Evolutionary conservation across 2,329 filamentous ascomycete genomes (phyloP).

Genomic region (Colletotrichum viniferum): DNA sequence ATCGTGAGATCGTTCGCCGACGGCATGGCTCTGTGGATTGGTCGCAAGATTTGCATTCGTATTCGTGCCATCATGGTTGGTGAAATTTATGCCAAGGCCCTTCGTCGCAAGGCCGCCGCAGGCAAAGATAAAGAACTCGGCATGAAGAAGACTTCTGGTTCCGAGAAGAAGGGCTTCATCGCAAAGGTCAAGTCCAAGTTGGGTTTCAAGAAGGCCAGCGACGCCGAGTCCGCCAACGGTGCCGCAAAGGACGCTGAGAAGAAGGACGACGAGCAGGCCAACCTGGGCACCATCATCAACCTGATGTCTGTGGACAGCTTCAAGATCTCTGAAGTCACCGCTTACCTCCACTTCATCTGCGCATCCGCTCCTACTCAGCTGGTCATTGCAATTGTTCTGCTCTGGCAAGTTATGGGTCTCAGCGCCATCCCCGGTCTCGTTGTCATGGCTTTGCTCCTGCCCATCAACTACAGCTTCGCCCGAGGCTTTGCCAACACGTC

Average conservation of each 20-base stretch:
- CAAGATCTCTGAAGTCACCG: constrained; percentile 94
- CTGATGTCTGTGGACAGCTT: constrained; percentile 99
- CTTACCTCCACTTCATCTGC: constrained; percentile 95
- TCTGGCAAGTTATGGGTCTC: constrained; percentile 89
- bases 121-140: constrained; percentile 76
- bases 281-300: constrained; percentile 98
- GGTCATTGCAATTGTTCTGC: constrained; percentile 76
- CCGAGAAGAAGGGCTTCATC: constrained; percentile 43
- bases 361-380: constrained; percentile 90
- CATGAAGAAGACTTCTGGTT: constrained; percentile 43
- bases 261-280: constrained; percentile 75
- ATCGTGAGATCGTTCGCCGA: constrained; percentile 81
- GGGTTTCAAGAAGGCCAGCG: constrained; percentile 56
- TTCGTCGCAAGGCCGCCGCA: constrained; percentile 87
- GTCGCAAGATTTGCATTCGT: constrained; percentile 91
- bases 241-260: constrained; percentile 39
- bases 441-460: constrained; percentile 87
- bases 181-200: constrained; percentile 60
- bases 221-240: constrained; percentile 35
- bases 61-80: constrained; percentile 94
- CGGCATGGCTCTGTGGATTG: constrained; percentile 89
- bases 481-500: constrained; percentile 85
- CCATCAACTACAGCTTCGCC: constrained; percentile 88
- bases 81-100: constrained; percentile 94
- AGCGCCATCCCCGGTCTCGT: constrained; percentile 93